Evolutionary conservation across 1,139 yeast genomes (phyloP), one percentile per base, ranked within the genome.

Genomic region (Sugiyamaella grinbergsii): DNA sequence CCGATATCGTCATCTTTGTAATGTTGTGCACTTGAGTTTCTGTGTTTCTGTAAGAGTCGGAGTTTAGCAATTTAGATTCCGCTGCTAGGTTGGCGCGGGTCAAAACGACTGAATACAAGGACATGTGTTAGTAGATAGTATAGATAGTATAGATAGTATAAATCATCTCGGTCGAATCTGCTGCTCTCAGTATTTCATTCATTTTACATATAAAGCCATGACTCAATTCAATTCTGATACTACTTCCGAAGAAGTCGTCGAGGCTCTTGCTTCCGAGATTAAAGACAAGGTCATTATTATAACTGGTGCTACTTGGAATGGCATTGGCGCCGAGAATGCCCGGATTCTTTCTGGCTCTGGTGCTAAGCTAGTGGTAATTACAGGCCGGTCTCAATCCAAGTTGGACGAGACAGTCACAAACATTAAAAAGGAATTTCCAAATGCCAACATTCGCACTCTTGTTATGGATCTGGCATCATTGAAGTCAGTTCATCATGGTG

Each of bases 331-430:
- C 6, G 62, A 57, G 24, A 45, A 39, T 20, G 53, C 56, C 7
- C 59, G 55, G 40, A 49, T 49, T 18, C 50, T 58, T 16, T 51
- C 63, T 5, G 54, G 52, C 2, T 34, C 73, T 10, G 77, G 76
- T 15, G 73, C 75, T 23, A 42, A 40, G 18, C 62, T 63, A 37
- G 57, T 71, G 11, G 62, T 71, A 18, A 41, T 71, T 54, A 26
- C 54, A 8, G 56, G 44, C 71, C 56, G 68, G 22, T 51, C 59
- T 2, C 54, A 56, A 28, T 48, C 26, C n/a, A 58, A 60, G 40
- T 22, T 60, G 11, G 55, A 55, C 23, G 50, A 47, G 6, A 54
- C 61, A 3, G 31, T 56, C n/a, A 43, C 24, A 3, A 54, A 49
- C 22, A 40, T 64, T 31, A 23, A 28, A n/a, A 45, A 47, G 23